A percentile compares a stretch with the other conserved stretches of the same genome.
phyloP scores from a whole-genome alignment of 139 green algal genomes.

The Mesostigma viride region DNA sequence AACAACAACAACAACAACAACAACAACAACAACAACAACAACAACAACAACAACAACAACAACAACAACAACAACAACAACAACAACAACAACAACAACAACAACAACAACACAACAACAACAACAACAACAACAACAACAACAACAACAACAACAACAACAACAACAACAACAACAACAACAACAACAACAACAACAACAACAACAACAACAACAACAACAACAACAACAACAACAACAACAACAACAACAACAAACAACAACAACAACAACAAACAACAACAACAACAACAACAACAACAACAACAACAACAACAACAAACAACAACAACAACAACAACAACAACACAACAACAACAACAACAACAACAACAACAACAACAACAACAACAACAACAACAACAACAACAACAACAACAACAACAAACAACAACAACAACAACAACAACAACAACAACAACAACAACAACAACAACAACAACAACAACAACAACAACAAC shows the following conservation, averaged over 20 bases:
- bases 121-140: background rate
- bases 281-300: background rate
- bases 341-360: background rate
- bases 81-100: background rate
- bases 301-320: slow-evolving; percentile 1
- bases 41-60: background rate
- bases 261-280: too few relatives aligned
- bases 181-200: slow-evolving; percentile 1
- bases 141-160: slow-evolving; percentile 2
- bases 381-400: background rate
- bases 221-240: background rate
- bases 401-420: too few relatives aligned
- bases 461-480: too few relatives aligned
- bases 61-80: background rate
- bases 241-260: too few relatives aligned
- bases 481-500: too few relatives aligned
- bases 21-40: too few relatives aligned
- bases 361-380: background rate
- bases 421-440: too few relatives aligned
- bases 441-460: too few relatives aligned
- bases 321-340: too few relatives aligned
- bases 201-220: background rate
- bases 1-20: too few relatives aligned
- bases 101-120: too few relatives aligned
- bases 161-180: background rate